These are phyloP conservation scores for Xylaria sp. DNA, from an alignment of 2,329 filamentous ascomycete species.

Conservation along the genomic window DNA sequence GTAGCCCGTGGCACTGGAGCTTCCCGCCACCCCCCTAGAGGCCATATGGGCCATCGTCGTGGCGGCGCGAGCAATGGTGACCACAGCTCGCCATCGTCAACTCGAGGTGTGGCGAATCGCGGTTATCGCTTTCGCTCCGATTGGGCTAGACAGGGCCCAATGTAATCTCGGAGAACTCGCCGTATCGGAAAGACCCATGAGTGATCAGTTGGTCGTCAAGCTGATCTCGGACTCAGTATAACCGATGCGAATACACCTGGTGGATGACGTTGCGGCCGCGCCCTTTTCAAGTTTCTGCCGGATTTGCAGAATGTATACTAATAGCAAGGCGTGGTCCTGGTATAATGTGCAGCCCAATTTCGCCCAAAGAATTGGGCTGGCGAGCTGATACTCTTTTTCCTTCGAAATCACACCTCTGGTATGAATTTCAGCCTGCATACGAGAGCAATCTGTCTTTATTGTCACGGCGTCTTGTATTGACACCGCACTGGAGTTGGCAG, in stretches of 20 bases:
- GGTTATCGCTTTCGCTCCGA: slow-evolving; percentile 21
- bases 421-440: slow-evolving; percentile 7
- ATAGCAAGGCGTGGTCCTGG: slow-evolving; percentile 13
- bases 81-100: slow-evolving; percentile 11
- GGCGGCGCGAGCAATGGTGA: slow-evolving; percentile 15
- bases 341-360: slow-evolving; percentile 11
- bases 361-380: slow-evolving; percentile 3
- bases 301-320: slow-evolving; percentile 21
- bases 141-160: slow-evolving; percentile 22
- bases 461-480: slow-evolving; percentile 7
- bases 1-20: slow-evolving; percentile 10
- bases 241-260: slow-evolving; percentile 7
- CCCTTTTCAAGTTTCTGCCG: slow-evolving; percentile 9
- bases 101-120: slow-evolving; percentile 17
- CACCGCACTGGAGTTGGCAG: slow-evolving; percentile 14
- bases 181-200: too few relatives aligned
- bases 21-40: slow-evolving; percentile 2
- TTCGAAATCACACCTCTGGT: slow-evolving; percentile 7
- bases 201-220: neutral
- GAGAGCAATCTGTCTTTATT: slow-evolving; percentile 8
- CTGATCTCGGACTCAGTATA: neutral
- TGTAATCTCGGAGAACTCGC: slow-evolving; percentile 10
- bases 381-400: slow-evolving; percentile 7
- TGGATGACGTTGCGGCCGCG: neutral
- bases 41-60: slow-evolving; percentile 12